Conservation (phyloP, 257 asterid species). For the Solanum sitiens region DNA sequence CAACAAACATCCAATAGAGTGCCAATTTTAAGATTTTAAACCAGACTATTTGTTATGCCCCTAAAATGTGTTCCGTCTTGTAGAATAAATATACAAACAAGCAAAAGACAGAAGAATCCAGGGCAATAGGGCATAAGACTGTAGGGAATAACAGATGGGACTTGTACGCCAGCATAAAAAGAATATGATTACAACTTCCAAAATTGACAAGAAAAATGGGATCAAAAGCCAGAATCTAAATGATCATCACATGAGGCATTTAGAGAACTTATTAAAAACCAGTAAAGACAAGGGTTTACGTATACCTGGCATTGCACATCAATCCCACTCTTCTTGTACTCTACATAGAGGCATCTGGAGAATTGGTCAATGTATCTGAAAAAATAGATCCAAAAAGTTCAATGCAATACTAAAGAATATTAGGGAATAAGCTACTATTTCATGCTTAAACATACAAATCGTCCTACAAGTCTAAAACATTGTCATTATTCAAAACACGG, state of each 20-base stretch:
- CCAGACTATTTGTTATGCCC: not conserved
- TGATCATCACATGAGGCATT: not conserved
- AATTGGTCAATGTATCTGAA: constrained; percentile 85
- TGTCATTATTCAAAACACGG: not conserved
- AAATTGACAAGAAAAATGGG: not conserved
- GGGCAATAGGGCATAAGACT: not conserved
- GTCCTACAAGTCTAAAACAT: not conserved
- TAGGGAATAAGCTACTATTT: not conserved
- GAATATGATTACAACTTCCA: not conserved
- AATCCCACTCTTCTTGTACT: constrained; percentile 88
- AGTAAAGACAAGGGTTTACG: not conserved
- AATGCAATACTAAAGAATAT: not conserved
- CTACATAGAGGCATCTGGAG: constrained; percentile 91
- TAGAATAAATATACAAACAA: not conserved
- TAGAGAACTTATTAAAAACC: not conserved
- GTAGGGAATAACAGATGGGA: not conserved
- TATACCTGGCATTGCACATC: constrained; percentile 98
- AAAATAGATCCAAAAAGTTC: not conserved
- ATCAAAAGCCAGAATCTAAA: not conserved
- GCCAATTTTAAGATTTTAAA: not conserved
- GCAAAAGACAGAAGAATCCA: not conserved
- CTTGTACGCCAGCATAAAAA: not conserved
- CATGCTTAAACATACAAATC: not conserved
- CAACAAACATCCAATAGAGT: not conserved
- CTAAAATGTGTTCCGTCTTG: not conserved